These are phyloP conservation scores for Perilla frutescens DNA, from an alignment of 257 asterid species.

Conservation along the genomic window DNA sequence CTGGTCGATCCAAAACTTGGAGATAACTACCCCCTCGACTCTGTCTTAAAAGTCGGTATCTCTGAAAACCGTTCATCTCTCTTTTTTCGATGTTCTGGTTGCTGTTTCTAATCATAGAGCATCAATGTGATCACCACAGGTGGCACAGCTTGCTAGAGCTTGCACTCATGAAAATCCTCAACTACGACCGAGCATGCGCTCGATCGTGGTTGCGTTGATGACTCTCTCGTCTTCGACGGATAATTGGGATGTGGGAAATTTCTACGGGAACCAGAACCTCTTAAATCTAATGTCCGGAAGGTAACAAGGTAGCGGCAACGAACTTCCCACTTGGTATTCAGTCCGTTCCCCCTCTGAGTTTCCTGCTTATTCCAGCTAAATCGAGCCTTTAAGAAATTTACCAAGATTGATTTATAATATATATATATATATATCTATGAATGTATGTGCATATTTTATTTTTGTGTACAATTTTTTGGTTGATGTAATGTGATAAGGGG, in stretches of 20 bases:
- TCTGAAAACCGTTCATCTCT: background rate
- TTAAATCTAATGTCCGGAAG: slow-evolving; percentile 81
- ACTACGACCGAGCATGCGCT: slow-evolving; percentile 86
- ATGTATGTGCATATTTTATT: background rate
- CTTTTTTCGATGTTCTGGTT: background rate
- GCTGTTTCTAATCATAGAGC: background rate
- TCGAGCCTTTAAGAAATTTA: background rate
- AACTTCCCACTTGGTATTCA: background rate
- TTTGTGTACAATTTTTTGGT: background rate
- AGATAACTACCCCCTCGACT: slow-evolving; percentile 71
- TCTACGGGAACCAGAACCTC: slow-evolving; percentile 76
- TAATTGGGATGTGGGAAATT: slow-evolving; percentile 86
- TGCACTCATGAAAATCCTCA: slow-evolving; percentile 91
- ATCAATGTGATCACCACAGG: slow-evolving; percentile 42
- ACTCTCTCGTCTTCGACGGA: slow-evolving; percentile 87
- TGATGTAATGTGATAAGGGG: background rate
- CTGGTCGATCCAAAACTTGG: slow-evolving; percentile 83
- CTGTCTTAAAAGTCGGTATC: slow-evolving; percentile 63
- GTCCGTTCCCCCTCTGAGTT: background rate
- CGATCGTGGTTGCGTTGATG: slow-evolving; percentile 89
- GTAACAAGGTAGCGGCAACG: slow-evolving; percentile 36
- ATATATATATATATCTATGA: background rate
- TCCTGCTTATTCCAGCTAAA: slow-evolving; percentile 3
- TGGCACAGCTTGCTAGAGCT: slow-evolving; percentile 84
- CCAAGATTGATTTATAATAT: background rate